Evolutionary conservation across 2,329 filamentous ascomycete genomes (phyloP).

Genomic region (Orbilia ellipsospora): DNA sequence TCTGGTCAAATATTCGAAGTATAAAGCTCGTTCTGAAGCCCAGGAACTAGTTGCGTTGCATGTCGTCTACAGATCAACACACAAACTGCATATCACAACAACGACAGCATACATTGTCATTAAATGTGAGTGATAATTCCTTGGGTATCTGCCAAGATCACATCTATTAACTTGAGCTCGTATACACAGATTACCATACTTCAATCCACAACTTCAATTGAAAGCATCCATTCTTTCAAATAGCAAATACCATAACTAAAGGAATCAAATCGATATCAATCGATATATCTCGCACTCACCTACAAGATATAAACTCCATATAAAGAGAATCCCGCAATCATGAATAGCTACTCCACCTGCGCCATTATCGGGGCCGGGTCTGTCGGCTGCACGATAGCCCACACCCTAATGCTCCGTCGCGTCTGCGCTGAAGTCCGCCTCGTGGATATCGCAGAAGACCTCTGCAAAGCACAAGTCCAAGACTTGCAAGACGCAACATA

Average conservation of each 20-base stretch:
- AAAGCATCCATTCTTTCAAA: constrained; percentile 33
- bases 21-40: constrained; percentile 11
- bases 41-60: constrained; percentile 33
- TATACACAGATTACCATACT: constrained; percentile 7
- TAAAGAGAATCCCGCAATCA: constrained; percentile 4
- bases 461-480: constrained; percentile 60
- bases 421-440: constrained; percentile 60
- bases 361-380: constrained; percentile 60
- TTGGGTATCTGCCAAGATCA: not conserved
- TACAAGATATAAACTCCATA: not conserved
- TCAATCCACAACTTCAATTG: constrained; percentile 28
- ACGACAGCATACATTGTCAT: not conserved
- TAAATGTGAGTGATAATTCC: constrained; percentile 10
- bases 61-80: constrained; percentile 54
- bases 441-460: constrained; percentile 60
- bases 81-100: constrained; percentile 39
- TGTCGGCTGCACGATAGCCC: constrained; percentile 61
- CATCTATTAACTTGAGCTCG: constrained; percentile 11
- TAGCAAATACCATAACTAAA: constrained; percentile 2
- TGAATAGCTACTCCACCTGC: constrained; percentile 43
- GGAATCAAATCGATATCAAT: not conserved
- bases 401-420: constrained; percentile 60
- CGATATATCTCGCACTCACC: constrained; percentile 10
- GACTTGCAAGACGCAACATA: constrained; percentile 61
- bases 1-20: not conserved